Evolutionary conservation across 2,329 filamentous ascomycete genomes (phyloP).

Genomic region (Exophiala xenobiotica): DNA sequence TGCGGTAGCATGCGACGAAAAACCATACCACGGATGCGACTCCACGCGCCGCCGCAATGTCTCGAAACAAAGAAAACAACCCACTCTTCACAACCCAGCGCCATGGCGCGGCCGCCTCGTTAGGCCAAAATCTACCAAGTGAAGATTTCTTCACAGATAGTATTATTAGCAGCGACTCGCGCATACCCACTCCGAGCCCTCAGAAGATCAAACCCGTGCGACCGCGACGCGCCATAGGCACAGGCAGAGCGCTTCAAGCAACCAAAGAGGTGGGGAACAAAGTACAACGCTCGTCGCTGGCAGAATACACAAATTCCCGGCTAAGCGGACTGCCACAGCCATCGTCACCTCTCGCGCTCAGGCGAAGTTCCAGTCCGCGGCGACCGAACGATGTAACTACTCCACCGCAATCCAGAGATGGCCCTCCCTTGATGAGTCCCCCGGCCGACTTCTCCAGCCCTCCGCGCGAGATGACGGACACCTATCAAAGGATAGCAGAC

Average conservation of each 20-base stretch:
- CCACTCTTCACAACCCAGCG: constrained; percentile 19
- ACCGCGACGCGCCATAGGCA: constrained; percentile 36
- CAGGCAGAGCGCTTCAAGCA: constrained; percentile 41
- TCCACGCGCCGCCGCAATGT: constrained; percentile 24
- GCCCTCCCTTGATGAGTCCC: constrained; percentile 33
- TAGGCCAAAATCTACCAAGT: constrained; percentile 15
- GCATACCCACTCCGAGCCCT: constrained; percentile 26
- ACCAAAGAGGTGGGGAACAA: constrained; percentile 41
- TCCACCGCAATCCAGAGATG: constrained; percentile 26
- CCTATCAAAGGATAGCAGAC: constrained; percentile 42
- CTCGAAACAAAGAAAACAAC: constrained; percentile 29
- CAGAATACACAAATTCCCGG: constrained; percentile 23
- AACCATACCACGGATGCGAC: constrained; percentile 15
- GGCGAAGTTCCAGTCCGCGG: constrained; percentile 35
- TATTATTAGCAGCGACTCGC: constrained; percentile 27
- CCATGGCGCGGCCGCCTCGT: constrained; percentile 12
- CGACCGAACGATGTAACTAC: constrained; percentile 23
- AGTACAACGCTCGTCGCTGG: constrained; percentile 11
- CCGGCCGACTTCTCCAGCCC: constrained; percentile 38
- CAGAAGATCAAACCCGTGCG: constrained; percentile 18
- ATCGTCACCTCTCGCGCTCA: constrained; percentile 22
- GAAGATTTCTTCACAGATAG: constrained; percentile 33
- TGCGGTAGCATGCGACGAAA: constrained; percentile 16
- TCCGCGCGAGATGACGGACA: constrained; percentile 38
- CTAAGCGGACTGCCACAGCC: constrained; percentile 20